Base-by-base conservation (phyloP, 2,329 filamentous ascomycete species). In the Colletotrichum tabaci region DNA sequence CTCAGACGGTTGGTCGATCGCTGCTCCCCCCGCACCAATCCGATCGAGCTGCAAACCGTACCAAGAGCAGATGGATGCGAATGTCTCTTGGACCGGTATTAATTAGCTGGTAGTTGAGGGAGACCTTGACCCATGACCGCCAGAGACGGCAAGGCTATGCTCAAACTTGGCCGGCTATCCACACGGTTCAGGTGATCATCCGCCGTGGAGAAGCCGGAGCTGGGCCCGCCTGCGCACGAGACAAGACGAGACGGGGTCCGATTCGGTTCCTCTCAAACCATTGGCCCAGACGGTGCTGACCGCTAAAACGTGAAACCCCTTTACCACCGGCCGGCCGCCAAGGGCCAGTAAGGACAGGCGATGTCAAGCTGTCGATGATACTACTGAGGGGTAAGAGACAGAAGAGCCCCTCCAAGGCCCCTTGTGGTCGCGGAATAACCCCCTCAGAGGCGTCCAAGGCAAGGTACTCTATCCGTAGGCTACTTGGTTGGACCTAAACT, bases 161-260 rank as follows among this genome's bases (percentile, higher is more conserved):
- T 60, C 63, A 71, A 71, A 55, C 61, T 56, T 55, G 49, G 61
- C 23, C 61, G 40, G 49, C 21, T 49, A 47, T 56, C 60, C 61
- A 35, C 68, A 58, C 60, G 30, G 58, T 44, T 72, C 72, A 73
- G 72, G 64, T 73, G 68, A 73, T 73, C 72, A 73, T 72, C 72
- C 68, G 72, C 61, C 18, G 60, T 73, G 72, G 70, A 57, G 55
- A 71, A 70, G 52, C 61, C 70, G 61, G 70, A 69, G 55, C 66
- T 61, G 35, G 67, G 47, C 66, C 68, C 68, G 57, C 65, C 47
- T 38, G 58, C 47, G 65, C 65, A 71, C 68, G 68, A 68, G 68
- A 68, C 68, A 68, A 42, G 65, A 60, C 58, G 40, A 71, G 57
- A 71, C 63, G 67, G 63, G 55, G 61, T 7, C 35, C 60, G 67